These are phyloP conservation scores for Aspergillus heteromorphus DNA, from an alignment of 495 filamentous ascomycete species.

Conservation along the genomic window DNA sequence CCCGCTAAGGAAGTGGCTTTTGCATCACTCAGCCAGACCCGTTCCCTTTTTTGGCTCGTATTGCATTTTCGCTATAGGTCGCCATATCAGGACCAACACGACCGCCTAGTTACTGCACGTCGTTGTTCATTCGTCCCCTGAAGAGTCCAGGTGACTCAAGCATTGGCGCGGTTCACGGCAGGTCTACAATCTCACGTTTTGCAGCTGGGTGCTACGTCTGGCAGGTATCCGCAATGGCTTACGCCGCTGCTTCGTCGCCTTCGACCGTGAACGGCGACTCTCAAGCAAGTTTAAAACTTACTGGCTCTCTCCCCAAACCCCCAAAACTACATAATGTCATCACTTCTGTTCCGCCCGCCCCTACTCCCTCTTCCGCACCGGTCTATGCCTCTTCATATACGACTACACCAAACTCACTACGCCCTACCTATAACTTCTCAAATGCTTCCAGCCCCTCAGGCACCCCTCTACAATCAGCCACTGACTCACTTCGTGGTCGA, in stretches of 20 bases:
- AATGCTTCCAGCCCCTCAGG: slow-evolving; percentile 44
- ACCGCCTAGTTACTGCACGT: slow-evolving; percentile 24
- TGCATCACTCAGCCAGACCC: slow-evolving; percentile 35
- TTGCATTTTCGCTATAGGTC: slow-evolving; percentile 28
- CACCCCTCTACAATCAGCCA: slow-evolving; percentile 47
- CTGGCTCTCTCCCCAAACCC: slow-evolving; percentile 31
- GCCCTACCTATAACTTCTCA: slow-evolving; percentile 23
- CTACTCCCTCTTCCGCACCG: slow-evolving; percentile 23
- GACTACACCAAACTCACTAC: slow-evolving; percentile 28
- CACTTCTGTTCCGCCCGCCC: slow-evolving; percentile 26
- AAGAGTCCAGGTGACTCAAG: slow-evolving; percentile 45
- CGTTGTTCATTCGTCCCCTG: slow-evolving; percentile 33
- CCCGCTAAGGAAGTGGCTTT: slow-evolving; percentile 46
- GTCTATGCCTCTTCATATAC: slow-evolving; percentile 29
- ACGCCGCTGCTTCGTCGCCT: slow-evolving; percentile 36
- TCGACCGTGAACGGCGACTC: slow-evolving; percentile 40
- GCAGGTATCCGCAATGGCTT: slow-evolving; percentile 37
- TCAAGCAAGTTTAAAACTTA: slow-evolving; percentile 37
- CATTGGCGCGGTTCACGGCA: slow-evolving; percentile 35
- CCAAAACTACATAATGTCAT: slow-evolving; percentile 37
- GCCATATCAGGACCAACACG: slow-evolving; percentile 26
- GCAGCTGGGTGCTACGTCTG: slow-evolving; percentile 32
- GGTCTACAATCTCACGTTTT: slow-evolving; percentile 26
- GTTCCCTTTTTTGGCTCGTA: slow-evolving; percentile 33
- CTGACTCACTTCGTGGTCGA: slow-evolving; percentile 47